Evolutionary conservation across 352 stramenopile genomes (phyloP), one percentile per base, ranked within the genome.

Genomic region (Pythium aquatile): DNA sequence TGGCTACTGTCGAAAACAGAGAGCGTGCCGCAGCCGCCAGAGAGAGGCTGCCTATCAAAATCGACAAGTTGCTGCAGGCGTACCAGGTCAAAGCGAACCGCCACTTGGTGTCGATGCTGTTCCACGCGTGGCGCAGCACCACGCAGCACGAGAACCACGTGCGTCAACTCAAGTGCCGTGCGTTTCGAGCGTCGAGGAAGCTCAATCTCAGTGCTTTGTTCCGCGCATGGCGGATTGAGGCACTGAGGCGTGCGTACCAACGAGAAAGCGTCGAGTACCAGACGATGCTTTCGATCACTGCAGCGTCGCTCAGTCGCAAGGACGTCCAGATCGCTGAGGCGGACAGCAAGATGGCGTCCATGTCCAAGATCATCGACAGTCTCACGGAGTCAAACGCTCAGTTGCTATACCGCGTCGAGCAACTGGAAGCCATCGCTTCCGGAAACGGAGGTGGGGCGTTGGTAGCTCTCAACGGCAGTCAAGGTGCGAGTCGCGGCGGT

Each of bases 221-320:
- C 53, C 81, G 80, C 7, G 75, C 85, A 1, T 94, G 85, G 85
- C 75, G 83, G 1, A 74, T 92, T 32, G 83, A 91, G 69, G 83
- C 85, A 1, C 55, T 94, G 32, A 69, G 82, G 3, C 67, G 76
- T 40, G 83, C 81, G 1, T 92, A 92, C 68, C 85, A 91, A 62
- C 79, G 83, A 9, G 83, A 92, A 61, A 92, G 79, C 33, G 69
- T 75, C 37, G 85, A 94, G 53, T 91, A 91, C 65, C 83, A 94
- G 69, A 77, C 80, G n/a, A 91, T 91, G 81, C 63, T 91, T 20
- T 91, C 83, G 0, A 79, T 91, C 67, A 91, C 83, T 4, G 80
- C 81, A 16, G 73, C 84, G 44, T 90, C 83, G 17, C 71, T 91
- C 14, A 91, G 80, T 40, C 83, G 82, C 40, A 94, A 94, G 63